A percentile compares a stretch with the other conserved stretches of the same genome.
Evolutionary conservation across 805 yeast genomes (phyloP).

Genomic region (Candida qinlingensis): DNA sequence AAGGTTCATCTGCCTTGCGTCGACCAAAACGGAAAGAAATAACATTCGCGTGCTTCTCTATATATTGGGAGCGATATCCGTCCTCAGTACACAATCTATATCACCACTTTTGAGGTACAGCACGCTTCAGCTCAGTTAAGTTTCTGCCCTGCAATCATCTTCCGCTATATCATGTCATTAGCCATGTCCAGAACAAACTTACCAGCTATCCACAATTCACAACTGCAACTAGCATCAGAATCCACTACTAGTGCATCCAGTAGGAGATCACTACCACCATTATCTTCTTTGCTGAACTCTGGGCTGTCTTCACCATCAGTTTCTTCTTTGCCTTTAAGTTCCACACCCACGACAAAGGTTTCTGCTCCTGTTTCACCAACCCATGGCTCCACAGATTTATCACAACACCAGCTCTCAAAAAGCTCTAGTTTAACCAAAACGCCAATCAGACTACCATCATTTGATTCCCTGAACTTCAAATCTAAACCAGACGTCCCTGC

Average conservation of each 20-base stretch:
- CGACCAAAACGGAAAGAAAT: neutral
- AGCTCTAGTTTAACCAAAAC: slow-evolving; percentile 10
- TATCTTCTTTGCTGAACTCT: neutral
- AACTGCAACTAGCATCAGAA: neutral
- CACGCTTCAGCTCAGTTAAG: no score
- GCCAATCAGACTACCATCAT: slow-evolving; percentile 24
- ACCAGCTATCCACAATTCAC: neutral
- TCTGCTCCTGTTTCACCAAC: slow-evolving; percentile 13
- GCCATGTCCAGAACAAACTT: slow-evolving; percentile 3
- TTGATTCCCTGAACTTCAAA: slow-evolving; percentile 20
- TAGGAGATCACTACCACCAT: neutral
- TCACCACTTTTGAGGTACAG: no score
- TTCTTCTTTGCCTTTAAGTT: no score
- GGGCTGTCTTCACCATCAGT: neutral
- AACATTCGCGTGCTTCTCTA: neutral
- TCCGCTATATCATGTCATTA: neutral
- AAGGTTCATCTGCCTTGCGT: neutral
- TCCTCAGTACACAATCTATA: neutral
- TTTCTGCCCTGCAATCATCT: neutral
- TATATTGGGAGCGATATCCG: neutral
- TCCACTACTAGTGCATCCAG: neutral
- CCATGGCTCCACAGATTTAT: slow-evolving; percentile 6
- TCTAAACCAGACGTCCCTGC: slow-evolving; percentile 3
- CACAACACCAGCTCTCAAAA: slow-evolving; percentile 2
- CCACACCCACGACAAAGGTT: no score